A percentile compares a stretch with the other conserved stretches of the same genome.
phyloP scores from a whole-genome alignment of 208 protist species.

The Acanthamoeba triangularis region DNA sequence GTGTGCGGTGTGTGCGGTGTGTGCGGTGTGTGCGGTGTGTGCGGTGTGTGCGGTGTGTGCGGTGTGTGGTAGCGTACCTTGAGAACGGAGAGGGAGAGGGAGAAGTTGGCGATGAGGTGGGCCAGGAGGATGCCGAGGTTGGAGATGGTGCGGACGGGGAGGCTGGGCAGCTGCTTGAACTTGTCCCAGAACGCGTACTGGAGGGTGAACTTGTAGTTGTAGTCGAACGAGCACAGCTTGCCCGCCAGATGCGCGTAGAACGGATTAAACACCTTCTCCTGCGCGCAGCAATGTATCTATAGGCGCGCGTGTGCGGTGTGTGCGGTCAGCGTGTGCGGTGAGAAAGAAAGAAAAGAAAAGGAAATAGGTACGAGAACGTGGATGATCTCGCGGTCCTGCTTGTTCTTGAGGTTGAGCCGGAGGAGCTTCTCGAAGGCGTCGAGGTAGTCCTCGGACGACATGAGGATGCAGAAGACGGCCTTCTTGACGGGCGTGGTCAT shows the following conservation, averaged over 20 bases:
- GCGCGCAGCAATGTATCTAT: not conserved
- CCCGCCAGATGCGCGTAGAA: slow-evolving; percentile 44
- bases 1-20: not conserved
- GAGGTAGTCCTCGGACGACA: slow-evolving; percentile 51
- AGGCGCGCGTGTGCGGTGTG: not conserved
- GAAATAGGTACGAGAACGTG: not conserved
- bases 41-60: no score
- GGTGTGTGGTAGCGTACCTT: no score
- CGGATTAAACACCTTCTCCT: slow-evolving; percentile 33
- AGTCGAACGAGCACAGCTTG: slow-evolving; percentile 52
- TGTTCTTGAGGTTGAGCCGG: slow-evolving; percentile 44
- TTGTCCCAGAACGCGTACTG: slow-evolving; percentile 62
- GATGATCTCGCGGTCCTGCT: slow-evolving; percentile 69
- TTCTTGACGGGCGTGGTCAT: slow-evolving; percentile 53
- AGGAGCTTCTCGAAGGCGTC: slow-evolving; percentile 60
- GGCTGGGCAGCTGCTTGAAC: slow-evolving; percentile 47
- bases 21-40: no score
- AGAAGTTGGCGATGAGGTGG: slow-evolving; percentile 47
- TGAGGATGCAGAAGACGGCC: slow-evolving; percentile 59
- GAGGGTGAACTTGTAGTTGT: slow-evolving; percentile 68
- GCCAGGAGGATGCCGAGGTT: slow-evolving; percentile 44
- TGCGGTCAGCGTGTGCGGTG: not conserved
- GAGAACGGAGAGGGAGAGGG: slow-evolving; percentile 59
- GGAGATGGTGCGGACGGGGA: not conserved
- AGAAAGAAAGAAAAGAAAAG: not conserved